Conservation (phyloP, 257 asterid species). For the Jacaranda copaia region DNA sequence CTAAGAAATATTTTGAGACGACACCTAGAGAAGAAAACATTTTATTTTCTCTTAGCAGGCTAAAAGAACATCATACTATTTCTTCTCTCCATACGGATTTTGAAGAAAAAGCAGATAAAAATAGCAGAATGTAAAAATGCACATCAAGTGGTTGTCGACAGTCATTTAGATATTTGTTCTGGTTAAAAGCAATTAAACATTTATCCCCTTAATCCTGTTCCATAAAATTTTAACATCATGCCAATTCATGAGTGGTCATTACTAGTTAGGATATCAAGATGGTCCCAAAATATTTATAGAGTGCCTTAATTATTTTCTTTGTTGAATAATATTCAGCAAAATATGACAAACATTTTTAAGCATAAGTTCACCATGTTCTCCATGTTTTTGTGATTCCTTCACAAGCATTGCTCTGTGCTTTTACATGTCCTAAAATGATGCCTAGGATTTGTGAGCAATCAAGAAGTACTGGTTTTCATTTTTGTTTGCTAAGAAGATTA, state of each 20-base stretch:
- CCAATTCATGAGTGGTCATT: neutral
- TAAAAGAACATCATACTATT: neutral
- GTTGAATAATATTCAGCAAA: neutral
- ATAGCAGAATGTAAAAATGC: neutral
- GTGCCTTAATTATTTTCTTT: neutral
- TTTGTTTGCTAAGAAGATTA: neutral
- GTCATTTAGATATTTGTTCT: too few species aligned
- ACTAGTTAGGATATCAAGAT: neutral
- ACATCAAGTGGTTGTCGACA: neutral
- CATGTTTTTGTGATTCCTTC: conserved; percentile 4
- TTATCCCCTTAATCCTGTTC: neutral
- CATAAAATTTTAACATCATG: neutral
- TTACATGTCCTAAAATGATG: neutral
- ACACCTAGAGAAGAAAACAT: neutral
- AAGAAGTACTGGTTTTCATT: neutral
- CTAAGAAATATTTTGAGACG: neutral
- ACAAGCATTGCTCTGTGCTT: neutral
- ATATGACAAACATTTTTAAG: conserved; percentile 3
- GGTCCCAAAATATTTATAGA: neutral
- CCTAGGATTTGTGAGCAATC: neutral
- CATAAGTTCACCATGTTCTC: neutral
- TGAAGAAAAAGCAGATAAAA: neutral
- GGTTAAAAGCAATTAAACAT: neutral
- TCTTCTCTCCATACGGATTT: neutral
- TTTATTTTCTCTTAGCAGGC: neutral